A percentile compares a stretch with the other conserved stretches of the same genome.
Evolutionary conservation across 306 rosid genomes (phyloP).

Genomic region (Trifolium fragiferum): DNA sequence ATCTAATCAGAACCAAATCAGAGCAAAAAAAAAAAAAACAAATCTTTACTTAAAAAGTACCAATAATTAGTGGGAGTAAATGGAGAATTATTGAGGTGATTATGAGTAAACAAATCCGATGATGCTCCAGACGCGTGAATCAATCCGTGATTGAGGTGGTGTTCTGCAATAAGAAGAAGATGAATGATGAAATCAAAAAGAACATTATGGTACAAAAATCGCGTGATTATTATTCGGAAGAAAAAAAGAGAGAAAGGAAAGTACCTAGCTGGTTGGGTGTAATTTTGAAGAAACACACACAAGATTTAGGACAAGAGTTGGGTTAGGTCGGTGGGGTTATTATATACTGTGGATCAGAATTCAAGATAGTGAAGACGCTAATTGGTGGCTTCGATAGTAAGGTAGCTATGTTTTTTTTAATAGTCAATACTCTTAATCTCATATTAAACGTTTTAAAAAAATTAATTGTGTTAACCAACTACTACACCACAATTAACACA

Average conservation of each 20-base stretch:
- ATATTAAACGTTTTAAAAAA: too few relatives aligned
- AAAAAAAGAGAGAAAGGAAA: not conserved
- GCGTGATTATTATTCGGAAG: slow-evolving; percentile 20
- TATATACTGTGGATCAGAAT: not conserved
- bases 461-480: too few relatives aligned
- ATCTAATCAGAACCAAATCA: slow-evolving; percentile 31
- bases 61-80: slow-evolving; percentile 20
- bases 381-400: slow-evolving; percentile 3
- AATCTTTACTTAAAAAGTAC: slow-evolving; percentile 12
- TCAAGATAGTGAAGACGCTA: not conserved
- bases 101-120: slow-evolving; percentile 35
- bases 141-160: slow-evolving; percentile 21
- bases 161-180: slow-evolving; percentile 36
- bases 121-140: not conserved
- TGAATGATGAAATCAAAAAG: slow-evolving; percentile 37
- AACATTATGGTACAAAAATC: not conserved
- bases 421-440: too few relatives aligned
- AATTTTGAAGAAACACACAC: slow-evolving; percentile 23
- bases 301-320: slow-evolving; percentile 23
- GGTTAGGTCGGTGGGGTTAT: slow-evolving; percentile 34
- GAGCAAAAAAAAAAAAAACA: not conserved
- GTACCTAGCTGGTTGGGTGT: slow-evolving; percentile 31
- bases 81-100: not conserved
- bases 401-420: too few relatives aligned
- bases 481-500: too few relatives aligned